These are phyloP conservation scores for Plasmodium billcollinsi DNA, from an alignment of 169 alveolate genomes.

Conservation along the genomic window DNA sequence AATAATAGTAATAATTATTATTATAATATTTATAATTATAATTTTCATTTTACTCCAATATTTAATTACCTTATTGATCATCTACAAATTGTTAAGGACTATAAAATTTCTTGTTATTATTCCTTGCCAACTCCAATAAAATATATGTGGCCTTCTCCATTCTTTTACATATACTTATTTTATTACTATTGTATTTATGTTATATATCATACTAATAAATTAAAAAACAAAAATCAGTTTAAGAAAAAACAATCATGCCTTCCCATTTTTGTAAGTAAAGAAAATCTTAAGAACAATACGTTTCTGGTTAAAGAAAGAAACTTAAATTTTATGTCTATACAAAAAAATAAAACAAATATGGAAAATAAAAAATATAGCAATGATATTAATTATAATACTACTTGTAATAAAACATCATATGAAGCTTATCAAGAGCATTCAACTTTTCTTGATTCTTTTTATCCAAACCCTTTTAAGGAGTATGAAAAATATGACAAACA, in stretches of 20 bases:
- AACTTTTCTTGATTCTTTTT: conserved; percentile 18
- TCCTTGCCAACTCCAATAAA: conserved; percentile 64
- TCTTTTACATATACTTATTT: conserved; percentile 48
- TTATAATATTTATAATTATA: conserved; percentile 13
- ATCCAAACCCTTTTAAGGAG: conserved; percentile 7
- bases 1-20: background rate
- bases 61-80: conserved; percentile 23
- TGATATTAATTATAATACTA: background rate
- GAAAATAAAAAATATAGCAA: background rate
- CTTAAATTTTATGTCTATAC: background rate
- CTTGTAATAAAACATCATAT: background rate
- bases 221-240: too few relatives aligned
- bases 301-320: background rate
- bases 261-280: background rate
- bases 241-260: background rate
- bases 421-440: background rate
- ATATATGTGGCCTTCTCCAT: conserved; percentile 60
- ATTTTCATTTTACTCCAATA: conserved; percentile 37
- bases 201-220: conserved; percentile 23
- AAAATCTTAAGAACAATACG: background rate
- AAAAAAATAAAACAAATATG: background rate
- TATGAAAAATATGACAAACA: background rate
- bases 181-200: conserved; percentile 31
- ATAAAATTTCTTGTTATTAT: conserved; percentile 27
- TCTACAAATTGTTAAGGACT: conserved; percentile 26